Evolutionary conservation across 2,329 filamentous ascomycete species (phyloP), one percentile per base, ranked within the genome.

Genomic region (Nemania abortiva): DNA sequence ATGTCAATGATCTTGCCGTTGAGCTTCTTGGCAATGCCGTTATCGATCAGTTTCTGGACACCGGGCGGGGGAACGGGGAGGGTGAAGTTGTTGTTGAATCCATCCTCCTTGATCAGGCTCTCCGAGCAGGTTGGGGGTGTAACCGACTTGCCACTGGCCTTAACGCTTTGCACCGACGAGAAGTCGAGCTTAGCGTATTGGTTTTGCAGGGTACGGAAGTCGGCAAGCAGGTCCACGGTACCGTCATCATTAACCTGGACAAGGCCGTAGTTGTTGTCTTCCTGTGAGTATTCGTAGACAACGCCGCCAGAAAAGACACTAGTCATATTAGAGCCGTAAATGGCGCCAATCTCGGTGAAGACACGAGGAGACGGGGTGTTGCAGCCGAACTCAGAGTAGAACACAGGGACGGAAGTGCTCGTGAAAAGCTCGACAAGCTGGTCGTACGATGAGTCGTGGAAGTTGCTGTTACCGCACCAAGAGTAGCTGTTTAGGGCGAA

Each of bases 321-420:
- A 13, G 82, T 90, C 91, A 95, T 94, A 72, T 93, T 75, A 47
- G 84, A 76, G 65, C 91, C 87, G 80, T 95, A 95, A 73, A 96
- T 89, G 70, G 90, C 84, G 64, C 84, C 85, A 13, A 94, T 90
- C 81, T 96, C 93, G 73, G 91, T 91, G 82, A 94, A 96, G 74
- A 89, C 81, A 74, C 93, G 91, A 15, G 91, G 90, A n/a, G 82
- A 79, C 15, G 89, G 88, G 45, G 85, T 84, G 83, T 94, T 95
- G 88, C 93, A 95, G 69, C 93, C 93, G 75, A 86, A 91, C 78
- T 96, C 93, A 72, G 91, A 93, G 84, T 93, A 95, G 86, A 95
- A 95, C 75, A 95, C 85, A 37, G 92, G 92, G 45, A 94, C 86
- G 18, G 90, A 88, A 47, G 87, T 88, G 72, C 85, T 85, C 74